Conservation (phyloP, 2,329 filamentous ascomycete genomes). For the Fusarium brachygibbosum region DNA sequence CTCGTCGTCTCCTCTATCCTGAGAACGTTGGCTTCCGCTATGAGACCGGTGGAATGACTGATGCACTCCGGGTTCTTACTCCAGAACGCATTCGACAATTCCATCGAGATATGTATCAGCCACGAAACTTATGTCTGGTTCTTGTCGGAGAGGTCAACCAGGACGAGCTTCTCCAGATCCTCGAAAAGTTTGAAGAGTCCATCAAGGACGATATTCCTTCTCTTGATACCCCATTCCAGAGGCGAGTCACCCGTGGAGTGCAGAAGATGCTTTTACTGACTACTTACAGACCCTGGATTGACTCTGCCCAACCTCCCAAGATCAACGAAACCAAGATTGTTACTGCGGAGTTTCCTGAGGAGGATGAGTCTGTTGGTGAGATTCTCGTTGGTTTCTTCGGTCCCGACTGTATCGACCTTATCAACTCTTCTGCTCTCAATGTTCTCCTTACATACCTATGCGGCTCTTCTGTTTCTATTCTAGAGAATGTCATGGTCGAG, state of each 20-base stretch:
- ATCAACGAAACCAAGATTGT: conserved; percentile 80
- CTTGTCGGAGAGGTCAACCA: conserved; percentile 95
- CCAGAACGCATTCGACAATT: conserved; percentile 94
- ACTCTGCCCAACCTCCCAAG: conserved; percentile 82
- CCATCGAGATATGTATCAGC: conserved; percentile 97
- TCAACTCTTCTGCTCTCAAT: conserved; percentile 79
- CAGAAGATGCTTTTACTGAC: conserved; percentile 12
- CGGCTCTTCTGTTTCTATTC: conserved; percentile 90
- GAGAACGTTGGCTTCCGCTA: conserved; percentile 93
- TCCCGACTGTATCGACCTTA: conserved; percentile 79
- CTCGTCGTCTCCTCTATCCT: conserved; percentile 85
- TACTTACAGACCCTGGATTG: conserved; percentile 79
- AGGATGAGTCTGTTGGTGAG: conserved; percentile 94
- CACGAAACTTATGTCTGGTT: conserved; percentile 91
- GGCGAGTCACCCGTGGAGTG: conserved; percentile 55
- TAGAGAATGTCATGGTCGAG: conserved; percentile 94
- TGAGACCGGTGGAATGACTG: conserved; percentile 98
- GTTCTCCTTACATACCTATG: conserved; percentile 88
- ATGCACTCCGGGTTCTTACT: conserved; percentile 86
- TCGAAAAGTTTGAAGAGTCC: conserved; percentile 89
- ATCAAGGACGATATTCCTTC: conserved; percentile 86
- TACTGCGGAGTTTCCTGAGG: conserved; percentile 92
- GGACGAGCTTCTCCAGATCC: conserved; percentile 79
- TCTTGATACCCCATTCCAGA: conserved; percentile 79
- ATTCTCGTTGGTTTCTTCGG: conserved; percentile 89